phyloP scores from a whole-genome alignment of 2,329 filamentous ascomycete genomes.

The Fusarium sp. region DNA sequence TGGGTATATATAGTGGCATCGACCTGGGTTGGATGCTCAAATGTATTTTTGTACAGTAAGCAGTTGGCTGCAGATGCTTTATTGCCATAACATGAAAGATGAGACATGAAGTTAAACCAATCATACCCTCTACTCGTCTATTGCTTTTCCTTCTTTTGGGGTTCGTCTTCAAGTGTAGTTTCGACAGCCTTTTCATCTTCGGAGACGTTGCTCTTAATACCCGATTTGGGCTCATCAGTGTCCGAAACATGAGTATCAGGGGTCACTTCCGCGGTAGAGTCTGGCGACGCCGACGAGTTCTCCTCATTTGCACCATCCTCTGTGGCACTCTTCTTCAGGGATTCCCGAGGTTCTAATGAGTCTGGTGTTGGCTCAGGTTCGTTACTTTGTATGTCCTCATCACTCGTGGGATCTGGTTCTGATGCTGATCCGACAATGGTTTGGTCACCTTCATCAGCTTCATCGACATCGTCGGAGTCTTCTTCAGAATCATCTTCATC shows the following conservation, averaged over 20 bases:
- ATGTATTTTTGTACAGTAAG: slow-evolving; percentile 30
- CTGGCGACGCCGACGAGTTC: slow-evolving; percentile 3
- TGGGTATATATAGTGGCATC: slow-evolving; percentile 1
- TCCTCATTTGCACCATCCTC: slow-evolving; percentile 14
- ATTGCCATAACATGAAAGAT: slow-evolving; percentile 5
- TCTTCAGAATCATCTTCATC: slow-evolving; percentile 25
- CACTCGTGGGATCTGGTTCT: slow-evolving; percentile 38
- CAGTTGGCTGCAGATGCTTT: slow-evolving; percentile 3
- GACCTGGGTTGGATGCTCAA: slow-evolving; percentile 3
- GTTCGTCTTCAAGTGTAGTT: slow-evolving; percentile 16
- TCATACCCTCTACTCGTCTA: slow-evolving; percentile 8
- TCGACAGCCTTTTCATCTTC: slow-evolving; percentile 23
- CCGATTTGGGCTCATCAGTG: slow-evolving; percentile 10
- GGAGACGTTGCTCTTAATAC: slow-evolving; percentile 14
- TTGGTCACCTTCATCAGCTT: slow-evolving; percentile 45
- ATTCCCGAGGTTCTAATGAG: slow-evolving; percentile 33
- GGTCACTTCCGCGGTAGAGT: slow-evolving; percentile 10
- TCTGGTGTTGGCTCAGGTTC: slow-evolving; percentile 23
- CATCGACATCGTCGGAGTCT: slow-evolving; percentile 25
- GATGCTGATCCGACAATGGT: slow-evolving; percentile 43
- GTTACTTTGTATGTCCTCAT: slow-evolving; percentile 12
- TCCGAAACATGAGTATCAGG: slow-evolving; percentile 7
- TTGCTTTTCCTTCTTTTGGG: slow-evolving; percentile 31
- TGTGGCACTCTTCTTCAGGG: slow-evolving; percentile 40
- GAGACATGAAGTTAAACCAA: slow-evolving; percentile 22